Evolutionary conservation across 208 protist genomes (phyloP).

Genomic region (Herpetomonas tarakana): DNA sequence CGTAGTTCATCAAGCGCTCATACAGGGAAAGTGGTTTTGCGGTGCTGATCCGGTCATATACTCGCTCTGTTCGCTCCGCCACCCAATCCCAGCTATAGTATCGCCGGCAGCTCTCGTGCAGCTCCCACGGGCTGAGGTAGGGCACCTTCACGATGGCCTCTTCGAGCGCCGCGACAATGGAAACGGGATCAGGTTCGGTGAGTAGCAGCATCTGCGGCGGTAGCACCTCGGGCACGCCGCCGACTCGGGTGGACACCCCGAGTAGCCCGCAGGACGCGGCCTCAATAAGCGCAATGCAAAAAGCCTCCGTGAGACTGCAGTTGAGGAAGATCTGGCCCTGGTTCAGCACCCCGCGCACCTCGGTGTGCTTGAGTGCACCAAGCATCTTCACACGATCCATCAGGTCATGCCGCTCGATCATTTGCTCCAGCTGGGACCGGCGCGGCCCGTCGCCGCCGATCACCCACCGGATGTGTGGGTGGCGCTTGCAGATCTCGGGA

Average conservation of each 20-base stretch:
- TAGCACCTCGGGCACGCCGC: conserved; percentile 97
- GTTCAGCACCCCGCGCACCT: conserved; percentile 89
- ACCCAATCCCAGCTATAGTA: conserved; percentile 97
- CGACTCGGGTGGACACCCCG: conserved; percentile 96
- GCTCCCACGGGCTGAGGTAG: conserved; percentile 75
- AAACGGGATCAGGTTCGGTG: conserved; percentile 85
- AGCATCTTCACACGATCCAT: conserved; percentile 96
- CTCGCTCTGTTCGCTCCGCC: conserved; percentile 90
- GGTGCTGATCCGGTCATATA: conserved; percentile 91
- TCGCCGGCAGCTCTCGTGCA: conserved; percentile 83
- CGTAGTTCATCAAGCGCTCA: conserved; percentile 81
- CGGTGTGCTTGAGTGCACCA: conserved; percentile 91
- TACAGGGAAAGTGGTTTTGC: conserved; percentile 57
- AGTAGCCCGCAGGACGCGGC: conserved; percentile 94
- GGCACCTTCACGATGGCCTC: conserved; percentile 72
- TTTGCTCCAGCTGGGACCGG: conserved; percentile 95
- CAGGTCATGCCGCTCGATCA: conserved; percentile 96
- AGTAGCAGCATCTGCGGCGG: conserved; percentile 93
- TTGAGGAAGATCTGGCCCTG: conserved; percentile 99
- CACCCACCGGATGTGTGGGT: conserved; percentile 94
- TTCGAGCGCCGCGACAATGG: conserved; percentile 66
- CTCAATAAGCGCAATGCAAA: conserved; percentile 99
- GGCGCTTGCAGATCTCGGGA: conserved; percentile 92
- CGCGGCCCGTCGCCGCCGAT: conserved; percentile 98
- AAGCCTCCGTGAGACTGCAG: conserved; percentile 98